A percentile compares a stretch with the other conserved stretches of the same genome.
Conservation (phyloP, 75 land plant species). For the Cunninghamia lanceolata region DNA sequence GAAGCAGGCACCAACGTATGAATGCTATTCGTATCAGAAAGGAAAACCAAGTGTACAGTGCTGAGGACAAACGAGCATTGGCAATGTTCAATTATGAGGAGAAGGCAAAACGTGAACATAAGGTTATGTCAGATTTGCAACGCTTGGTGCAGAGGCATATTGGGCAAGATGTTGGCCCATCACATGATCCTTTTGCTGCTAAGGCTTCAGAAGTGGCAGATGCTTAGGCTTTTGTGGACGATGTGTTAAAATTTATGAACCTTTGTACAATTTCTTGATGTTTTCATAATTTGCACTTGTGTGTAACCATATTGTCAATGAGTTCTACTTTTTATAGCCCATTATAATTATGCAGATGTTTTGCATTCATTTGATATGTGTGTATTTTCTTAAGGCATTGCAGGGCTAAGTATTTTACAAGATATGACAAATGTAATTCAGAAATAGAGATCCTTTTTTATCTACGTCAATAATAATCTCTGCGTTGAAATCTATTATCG, state of each 20-base stretch:
- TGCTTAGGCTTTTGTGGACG: not conserved
- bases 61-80: constrained; percentile 95
- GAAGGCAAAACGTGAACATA: constrained; percentile 94
- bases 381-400: not conserved
- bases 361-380: not conserved
- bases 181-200: constrained; percentile 79
- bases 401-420: not conserved
- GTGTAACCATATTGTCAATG: not conserved
- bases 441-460: too few relatives aligned
- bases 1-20: constrained; percentile 99
- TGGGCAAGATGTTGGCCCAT: constrained; percentile 86
- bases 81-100: constrained; percentile 99
- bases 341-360: not conserved
- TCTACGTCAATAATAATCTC: too few relatives aligned
- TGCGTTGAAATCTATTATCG: too few relatives aligned
- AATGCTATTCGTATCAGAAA: constrained; percentile 99
- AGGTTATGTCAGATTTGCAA: constrained; percentile 97
- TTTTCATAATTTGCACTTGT: not conserved
- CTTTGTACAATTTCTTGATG: constrained; percentile 13
- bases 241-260: not conserved
- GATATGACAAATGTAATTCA: too few relatives aligned
- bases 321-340: not conserved
- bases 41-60: constrained; percentile 99
- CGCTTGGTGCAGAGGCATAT: constrained; percentile 89
- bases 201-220: constrained; percentile 38